These are phyloP conservation scores for Fragaria nilgerrensis DNA, from an alignment of 306 rosid species.

Conservation along the genomic window DNA sequence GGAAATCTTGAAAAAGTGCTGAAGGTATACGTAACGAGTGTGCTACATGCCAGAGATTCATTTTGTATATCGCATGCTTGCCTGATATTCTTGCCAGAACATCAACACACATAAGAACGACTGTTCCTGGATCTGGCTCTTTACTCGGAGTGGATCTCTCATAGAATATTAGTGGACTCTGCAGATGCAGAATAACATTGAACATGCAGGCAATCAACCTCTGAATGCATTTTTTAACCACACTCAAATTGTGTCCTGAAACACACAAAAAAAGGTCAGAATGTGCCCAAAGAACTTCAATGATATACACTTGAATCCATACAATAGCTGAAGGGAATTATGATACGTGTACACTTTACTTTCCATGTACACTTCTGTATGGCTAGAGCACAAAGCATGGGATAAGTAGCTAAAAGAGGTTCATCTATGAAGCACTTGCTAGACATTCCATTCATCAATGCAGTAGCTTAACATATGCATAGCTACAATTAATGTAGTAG, in stretches of 20 bases:
- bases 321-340: background rate
- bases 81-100: constrained; percentile 70
- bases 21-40: constrained; percentile 72
- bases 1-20: constrained; percentile 67
- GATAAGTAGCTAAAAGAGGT: background rate
- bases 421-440: background rate
- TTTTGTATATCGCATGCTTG: constrained; percentile 58
- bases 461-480: background rate
- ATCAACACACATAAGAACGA: constrained; percentile 89
- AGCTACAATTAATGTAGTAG: background rate
- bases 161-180: constrained; percentile 58
- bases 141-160: constrained; percentile 32
- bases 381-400: background rate
- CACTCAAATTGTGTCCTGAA: constrained; percentile 68
- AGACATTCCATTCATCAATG: background rate
- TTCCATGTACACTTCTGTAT: background rate
- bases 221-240: constrained; percentile 76
- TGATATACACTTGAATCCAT: background rate
- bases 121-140: constrained; percentile 83
- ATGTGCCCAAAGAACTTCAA: background rate
- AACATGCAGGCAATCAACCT: constrained; percentile 54
- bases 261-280: constrained; percentile 28
- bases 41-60: constrained; percentile 73
- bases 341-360: background rate
- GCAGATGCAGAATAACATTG: constrained; percentile 75